Evolutionary conservation across 495 filamentous ascomycete species (phyloP).

Genomic region (Annulohypoxylon nitens): DNA sequence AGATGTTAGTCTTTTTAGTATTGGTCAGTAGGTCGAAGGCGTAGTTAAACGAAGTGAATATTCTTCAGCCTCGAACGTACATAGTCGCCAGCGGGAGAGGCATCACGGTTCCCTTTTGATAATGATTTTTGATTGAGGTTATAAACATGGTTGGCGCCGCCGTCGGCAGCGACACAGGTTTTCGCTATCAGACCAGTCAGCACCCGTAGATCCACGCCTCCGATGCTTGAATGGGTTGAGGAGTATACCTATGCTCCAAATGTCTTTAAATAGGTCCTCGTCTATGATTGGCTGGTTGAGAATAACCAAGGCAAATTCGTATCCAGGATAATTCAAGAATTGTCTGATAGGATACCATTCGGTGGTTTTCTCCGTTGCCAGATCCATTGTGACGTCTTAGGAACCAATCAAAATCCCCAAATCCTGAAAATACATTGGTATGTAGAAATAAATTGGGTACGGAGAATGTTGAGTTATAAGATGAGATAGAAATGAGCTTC

Average conservation of each 20-base stretch:
- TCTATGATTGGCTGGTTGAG: slow-evolving; percentile 79
- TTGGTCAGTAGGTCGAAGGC: neutral
- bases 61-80: slow-evolving; percentile 16
- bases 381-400: slow-evolving; percentile 15
- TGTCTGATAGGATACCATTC: slow-evolving; percentile 53
- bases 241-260: slow-evolving; percentile 72
- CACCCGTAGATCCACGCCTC: neutral
- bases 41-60: no score
- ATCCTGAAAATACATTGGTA: neutral
- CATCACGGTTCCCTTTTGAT: neutral
- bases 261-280: slow-evolving; percentile 59
- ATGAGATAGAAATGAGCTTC: neutral
- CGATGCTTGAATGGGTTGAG: neutral
- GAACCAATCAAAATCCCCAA: neutral
- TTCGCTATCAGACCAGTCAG: slow-evolving; percentile 59
- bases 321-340: slow-evolving; percentile 33
- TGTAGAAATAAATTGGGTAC: neutral
- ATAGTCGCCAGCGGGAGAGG: slow-evolving; percentile 17
- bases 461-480: no score
- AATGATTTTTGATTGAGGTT: slow-evolving; percentile 59
- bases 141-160: slow-evolving; percentile 86
- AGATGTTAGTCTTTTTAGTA: slow-evolving; percentile 20
- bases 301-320: slow-evolving; percentile 71
- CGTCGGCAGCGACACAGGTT: slow-evolving; percentile 83
- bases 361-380: slow-evolving; percentile 21